Evolutionary conservation across 2,329 filamentous ascomycete species (phyloP), one percentile per base, ranked within the genome.

Genomic region (Xylariaceae sp.): DNA sequence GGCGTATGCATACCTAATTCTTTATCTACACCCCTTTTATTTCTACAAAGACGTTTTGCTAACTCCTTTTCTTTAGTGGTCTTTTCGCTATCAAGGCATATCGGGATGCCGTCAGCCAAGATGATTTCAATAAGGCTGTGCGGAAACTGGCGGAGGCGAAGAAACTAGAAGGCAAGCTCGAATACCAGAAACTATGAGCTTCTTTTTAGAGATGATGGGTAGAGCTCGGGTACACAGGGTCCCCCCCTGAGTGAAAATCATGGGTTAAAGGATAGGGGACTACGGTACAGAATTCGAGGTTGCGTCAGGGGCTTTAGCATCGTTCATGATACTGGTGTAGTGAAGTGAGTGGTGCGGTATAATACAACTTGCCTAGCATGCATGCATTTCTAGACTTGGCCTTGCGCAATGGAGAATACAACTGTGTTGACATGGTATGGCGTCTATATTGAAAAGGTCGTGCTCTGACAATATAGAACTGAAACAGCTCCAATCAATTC

Each of bases 111-210:
- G 90, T 99, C 76, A 97, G 90, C 77, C 94, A 99, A 75, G 94
- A 99, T 71, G 94, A 99, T 73, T 97, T 97, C 86, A 99, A 97
- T 81, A 97, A 97, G 79, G 94, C 94, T 3, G 94, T 99, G 57
- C 88, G 94, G 67, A 99, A 99, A 84, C 89, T 99, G 67, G 92
- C 90, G 13, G 94, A 99, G 77, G 83, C 90, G 63, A 99, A 99
- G 90, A 99, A 99, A 79, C 78, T 99, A 70, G 94, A 99, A 77
- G 93, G 94, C 76, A 97, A 97, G 80, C 82, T 97, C 53, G 93
- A 97, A 76, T 97, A 97, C 78, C 88, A 96, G 84, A 96, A 96
- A 79, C 80, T 96, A 77, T 96, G 87, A 75, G 34, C 35, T 47
- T n/a, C 34, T 30, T 35, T 51, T 51, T 51, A n/a, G 23, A 9